Evolutionary conservation across 2,329 filamentous ascomycete genomes (phyloP).

Genomic region (Acrocalymma vagum): DNA sequence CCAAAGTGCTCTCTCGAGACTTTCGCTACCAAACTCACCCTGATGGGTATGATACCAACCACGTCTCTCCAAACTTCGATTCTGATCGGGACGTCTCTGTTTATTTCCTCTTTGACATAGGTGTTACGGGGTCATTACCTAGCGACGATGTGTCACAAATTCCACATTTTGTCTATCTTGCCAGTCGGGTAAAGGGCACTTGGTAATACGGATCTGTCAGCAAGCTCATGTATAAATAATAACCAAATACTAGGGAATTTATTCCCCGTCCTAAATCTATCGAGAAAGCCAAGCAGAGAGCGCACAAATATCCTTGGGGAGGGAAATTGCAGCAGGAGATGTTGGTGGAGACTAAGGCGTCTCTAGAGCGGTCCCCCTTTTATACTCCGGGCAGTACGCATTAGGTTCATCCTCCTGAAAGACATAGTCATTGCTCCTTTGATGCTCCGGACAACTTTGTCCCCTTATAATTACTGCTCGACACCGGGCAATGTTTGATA

Average conservation of each 20-base stretch:
- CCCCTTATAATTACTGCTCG: slow-evolving; percentile 7
- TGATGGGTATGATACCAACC: slow-evolving; percentile 7
- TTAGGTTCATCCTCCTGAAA: slow-evolving; percentile 12
- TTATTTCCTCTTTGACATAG: slow-evolving; percentile 12
- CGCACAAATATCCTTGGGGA: slow-evolving; percentile 10
- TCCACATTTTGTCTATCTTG: slow-evolving; percentile 12
- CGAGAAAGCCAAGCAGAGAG: slow-evolving; percentile 6
- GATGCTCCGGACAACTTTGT: slow-evolving; percentile 7
- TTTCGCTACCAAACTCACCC: slow-evolving; percentile 6
- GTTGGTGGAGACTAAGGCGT: slow-evolving; percentile 9
- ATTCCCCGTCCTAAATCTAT: slow-evolving; percentile 4
- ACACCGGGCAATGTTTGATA: slow-evolving; percentile 10
- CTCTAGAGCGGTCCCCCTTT: slow-evolving; percentile 8
- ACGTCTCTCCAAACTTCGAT: slow-evolving; percentile 8
- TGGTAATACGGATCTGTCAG: slow-evolving; percentile 9
- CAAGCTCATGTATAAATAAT: slow-evolving; percentile 6
- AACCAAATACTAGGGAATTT: slow-evolving; percentile 10
- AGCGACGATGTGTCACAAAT: slow-evolving; percentile 3
- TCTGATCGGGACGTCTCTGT: slow-evolving; percentile 4
- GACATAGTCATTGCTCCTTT: slow-evolving; percentile 11
- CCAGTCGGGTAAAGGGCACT: slow-evolving; percentile 7
- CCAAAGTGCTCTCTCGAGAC: slow-evolving; percentile 7
- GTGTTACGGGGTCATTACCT: slow-evolving; percentile 4
- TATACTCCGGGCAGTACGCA: slow-evolving; percentile 8
- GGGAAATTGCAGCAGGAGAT: slow-evolving; percentile 9